These are phyloP conservation scores for Bolboschoenoplectus hybrid DNA, from an alignment of 202 grass and related monocot species.

Conservation along the genomic window DNA sequence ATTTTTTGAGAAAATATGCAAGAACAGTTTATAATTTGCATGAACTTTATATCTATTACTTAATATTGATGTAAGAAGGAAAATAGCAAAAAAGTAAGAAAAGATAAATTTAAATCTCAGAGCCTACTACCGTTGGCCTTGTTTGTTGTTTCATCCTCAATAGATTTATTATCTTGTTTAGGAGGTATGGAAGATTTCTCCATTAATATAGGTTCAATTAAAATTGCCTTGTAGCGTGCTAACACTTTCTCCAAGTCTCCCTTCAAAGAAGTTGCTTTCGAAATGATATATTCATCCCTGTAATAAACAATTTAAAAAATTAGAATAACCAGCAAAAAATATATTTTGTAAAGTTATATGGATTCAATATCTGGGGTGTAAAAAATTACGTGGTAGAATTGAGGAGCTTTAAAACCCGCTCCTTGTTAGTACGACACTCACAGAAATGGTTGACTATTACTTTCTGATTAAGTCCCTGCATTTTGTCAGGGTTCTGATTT, in stretches of 20 bases:
- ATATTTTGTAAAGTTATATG: constrained; percentile 11
- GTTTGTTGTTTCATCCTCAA: constrained; percentile 64
- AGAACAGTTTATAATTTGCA: neutral
- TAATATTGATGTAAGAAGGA: neutral
- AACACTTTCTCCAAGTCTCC: constrained; percentile 82
- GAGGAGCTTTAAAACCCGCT: constrained; percentile 75
- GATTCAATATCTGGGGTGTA: constrained; percentile 28
- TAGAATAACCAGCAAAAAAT: constrained; percentile 18
- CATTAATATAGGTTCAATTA: constrained; percentile 65
- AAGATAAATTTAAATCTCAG: neutral
- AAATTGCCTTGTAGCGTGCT: constrained; percentile 80
- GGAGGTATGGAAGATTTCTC: constrained; percentile 70
- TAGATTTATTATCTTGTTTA: constrained; percentile 66
- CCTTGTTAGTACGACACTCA: constrained; percentile 77
- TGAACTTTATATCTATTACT: neutral
- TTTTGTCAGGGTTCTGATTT: constrained; percentile 12
- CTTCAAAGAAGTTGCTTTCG: constrained; percentile 82
- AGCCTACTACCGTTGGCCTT: constrained; percentile 67
- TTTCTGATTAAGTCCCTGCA: constrained; percentile 81
- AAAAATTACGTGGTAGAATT: constrained; percentile 63
- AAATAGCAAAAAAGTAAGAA: neutral
- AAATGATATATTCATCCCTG: constrained; percentile 85
- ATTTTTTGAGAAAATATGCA: neutral
- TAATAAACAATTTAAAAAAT: constrained; percentile 24
- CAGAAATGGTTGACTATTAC: constrained; percentile 84